Conservation (phyloP, 2,329 filamentous ascomycete genomes). For the Dactylellina leptospora region DNA sequence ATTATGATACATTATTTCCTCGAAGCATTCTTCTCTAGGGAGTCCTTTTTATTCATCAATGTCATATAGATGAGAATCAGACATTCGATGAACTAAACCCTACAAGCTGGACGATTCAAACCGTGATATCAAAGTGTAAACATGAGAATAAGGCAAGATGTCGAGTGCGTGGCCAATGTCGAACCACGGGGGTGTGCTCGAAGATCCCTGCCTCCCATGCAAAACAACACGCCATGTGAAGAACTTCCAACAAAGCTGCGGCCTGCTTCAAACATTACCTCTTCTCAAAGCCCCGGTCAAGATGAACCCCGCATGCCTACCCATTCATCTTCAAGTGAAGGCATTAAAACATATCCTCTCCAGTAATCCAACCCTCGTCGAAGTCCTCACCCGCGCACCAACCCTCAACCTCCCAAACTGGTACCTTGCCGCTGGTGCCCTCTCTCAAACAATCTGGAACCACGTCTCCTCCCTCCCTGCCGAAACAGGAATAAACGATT, state of each 20-base stretch:
- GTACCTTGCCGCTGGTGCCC: not conserved
- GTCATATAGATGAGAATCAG: slow-evolving; percentile 49
- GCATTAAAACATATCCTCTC: not conserved
- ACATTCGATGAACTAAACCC: slow-evolving; percentile 23
- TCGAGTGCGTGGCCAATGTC: too few species aligned
- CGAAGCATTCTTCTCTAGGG: slow-evolving; percentile 38
- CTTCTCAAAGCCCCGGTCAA: not conserved
- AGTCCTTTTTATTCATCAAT: slow-evolving; percentile 45
- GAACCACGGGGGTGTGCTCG: too few species aligned
- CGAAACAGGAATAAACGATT: not conserved
- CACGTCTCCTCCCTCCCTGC: not conserved
- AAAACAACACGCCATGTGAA: too few species aligned
- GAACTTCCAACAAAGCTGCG: too few species aligned
- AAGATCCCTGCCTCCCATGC: too few species aligned
- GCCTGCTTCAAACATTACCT: too few species aligned
- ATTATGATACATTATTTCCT: slow-evolving; percentile 46
- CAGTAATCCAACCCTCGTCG: not conserved
- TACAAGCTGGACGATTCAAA: too few species aligned
- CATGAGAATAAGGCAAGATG: too few species aligned
- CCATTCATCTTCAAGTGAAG: not conserved
- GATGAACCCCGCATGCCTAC: not conserved
- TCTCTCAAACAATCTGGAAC: not conserved
- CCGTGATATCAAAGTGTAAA: too few species aligned
- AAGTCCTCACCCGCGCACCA: not conserved
- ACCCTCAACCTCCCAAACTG: not conserved